phyloP scores from a whole-genome alignment of 352 stramenopile species.

The Pythium chondricola region DNA sequence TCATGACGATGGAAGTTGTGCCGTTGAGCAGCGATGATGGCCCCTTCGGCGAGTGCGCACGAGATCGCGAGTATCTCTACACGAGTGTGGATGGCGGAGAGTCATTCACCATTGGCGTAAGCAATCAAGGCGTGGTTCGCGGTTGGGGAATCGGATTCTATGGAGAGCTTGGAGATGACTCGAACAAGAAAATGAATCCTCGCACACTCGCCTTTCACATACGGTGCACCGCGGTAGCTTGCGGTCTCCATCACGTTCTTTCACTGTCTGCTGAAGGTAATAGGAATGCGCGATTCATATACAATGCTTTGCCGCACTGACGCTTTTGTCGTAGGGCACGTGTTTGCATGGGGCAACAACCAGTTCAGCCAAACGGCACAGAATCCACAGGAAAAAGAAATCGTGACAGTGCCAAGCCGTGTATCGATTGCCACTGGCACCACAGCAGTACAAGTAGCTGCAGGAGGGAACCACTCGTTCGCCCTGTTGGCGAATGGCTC shows the following conservation, averaged over 20 bases:
- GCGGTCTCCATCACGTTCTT: constrained; percentile 55
- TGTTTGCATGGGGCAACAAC: constrained; percentile 62
- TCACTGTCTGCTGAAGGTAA: constrained; percentile 23
- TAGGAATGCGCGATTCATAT: not conserved
- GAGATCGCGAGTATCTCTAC: constrained; percentile 9
- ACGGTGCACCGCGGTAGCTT: constrained; percentile 35
- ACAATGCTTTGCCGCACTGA: not conserved
- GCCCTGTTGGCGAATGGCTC: constrained; percentile 28
- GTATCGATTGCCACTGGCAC: no score
- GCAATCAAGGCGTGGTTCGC: constrained; percentile 24
- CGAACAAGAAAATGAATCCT: not conserved
- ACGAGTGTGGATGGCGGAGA: constrained; percentile 38
- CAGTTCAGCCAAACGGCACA: constrained; percentile 27
- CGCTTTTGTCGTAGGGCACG: constrained; percentile 14
- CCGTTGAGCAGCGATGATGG: constrained; percentile 1
- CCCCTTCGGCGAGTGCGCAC: constrained; percentile 32
- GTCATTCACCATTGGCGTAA: constrained; percentile 43
- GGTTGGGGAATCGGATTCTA: constrained; percentile 69
- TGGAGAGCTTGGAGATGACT: constrained; percentile 31
- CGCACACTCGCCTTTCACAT: not conserved
- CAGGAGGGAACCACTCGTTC: constrained; percentile 58
- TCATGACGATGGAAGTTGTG: constrained; percentile 5
- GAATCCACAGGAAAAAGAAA: not conserved
- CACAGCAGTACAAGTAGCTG: no score
- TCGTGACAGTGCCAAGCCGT: constrained; percentile 14